These are phyloP conservation scores for Cercophora scortea DNA, from an alignment of 495 filamentous ascomycete genomes.

Conservation along the genomic window DNA sequence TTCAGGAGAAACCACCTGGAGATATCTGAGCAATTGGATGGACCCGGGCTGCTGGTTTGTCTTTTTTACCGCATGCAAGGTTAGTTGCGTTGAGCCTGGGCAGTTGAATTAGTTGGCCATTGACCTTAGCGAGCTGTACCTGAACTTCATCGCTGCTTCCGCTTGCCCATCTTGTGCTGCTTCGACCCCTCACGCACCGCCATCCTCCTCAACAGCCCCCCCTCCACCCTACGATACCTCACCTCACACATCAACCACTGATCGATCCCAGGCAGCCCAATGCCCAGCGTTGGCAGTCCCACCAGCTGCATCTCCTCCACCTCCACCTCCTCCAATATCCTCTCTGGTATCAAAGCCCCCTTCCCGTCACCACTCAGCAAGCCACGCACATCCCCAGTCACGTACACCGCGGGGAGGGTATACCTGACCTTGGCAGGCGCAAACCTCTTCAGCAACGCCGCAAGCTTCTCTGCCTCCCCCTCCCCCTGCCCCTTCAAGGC, in stretches of 20 bases:
- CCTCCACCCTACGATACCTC: conserved; percentile 39
- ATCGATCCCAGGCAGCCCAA: conserved; percentile 24
- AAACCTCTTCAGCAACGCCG: conserved; percentile 25
- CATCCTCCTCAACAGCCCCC: conserved; percentile 13
- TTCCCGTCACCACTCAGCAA: conserved; percentile 2
- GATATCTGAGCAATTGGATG: too few relatives aligned
- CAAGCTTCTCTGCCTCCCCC: conserved; percentile 18
- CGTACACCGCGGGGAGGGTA: conserved; percentile 45
- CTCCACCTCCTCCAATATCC: not conserved
- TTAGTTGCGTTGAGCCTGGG: too few relatives aligned
- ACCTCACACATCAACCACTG: conserved; percentile 37
- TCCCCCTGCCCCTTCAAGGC: conserved; percentile 14
- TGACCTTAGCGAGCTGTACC: too few relatives aligned
- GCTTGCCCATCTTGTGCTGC: not conserved
- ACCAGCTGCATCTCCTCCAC: conserved; percentile 18
- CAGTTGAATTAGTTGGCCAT: too few relatives aligned
- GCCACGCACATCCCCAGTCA: conserved; percentile 12
- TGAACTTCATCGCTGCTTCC: not conserved
- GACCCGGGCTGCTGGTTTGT: too few relatives aligned
- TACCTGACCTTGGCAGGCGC: conserved; percentile 46
- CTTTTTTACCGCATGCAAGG: too few relatives aligned
- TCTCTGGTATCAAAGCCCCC: not conserved
- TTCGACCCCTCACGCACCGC: not conserved
- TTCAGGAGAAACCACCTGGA: too few relatives aligned
- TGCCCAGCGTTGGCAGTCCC: conserved; percentile 42